These are phyloP conservation scores for Sporobolomyces phaffii DNA, from an alignment of 768 basidiomycete species.

Conservation along the genomic window DNA sequence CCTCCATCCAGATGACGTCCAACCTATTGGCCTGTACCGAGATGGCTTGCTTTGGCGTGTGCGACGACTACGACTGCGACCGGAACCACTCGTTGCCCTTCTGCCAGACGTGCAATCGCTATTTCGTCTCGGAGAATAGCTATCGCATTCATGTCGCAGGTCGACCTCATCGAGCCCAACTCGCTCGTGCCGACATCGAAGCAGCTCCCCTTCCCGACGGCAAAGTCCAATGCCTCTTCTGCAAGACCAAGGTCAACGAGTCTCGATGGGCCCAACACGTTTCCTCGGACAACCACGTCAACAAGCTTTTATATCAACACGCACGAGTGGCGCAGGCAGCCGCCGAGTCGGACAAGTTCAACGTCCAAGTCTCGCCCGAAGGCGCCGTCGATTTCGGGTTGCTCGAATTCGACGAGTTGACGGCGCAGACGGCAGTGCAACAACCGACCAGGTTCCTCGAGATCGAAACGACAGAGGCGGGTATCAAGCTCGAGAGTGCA, in stretches of 20 bases:
- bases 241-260: not conserved
- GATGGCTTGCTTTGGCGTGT: too few relatives aligned
- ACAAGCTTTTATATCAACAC: not conserved
- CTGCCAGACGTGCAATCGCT: not conserved
- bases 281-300: not conserved
- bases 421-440: not conserved
- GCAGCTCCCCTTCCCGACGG: not conserved
- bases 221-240: not conserved
- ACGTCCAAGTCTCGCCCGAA: not conserved
- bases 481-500: not conserved
- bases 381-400: constrained; percentile 9
- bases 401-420: constrained; percentile 4
- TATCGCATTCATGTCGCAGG: not conserved
- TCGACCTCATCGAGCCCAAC: not conserved
- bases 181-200: not conserved
- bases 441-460: not conserved
- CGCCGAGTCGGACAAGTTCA: not conserved
- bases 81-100: not conserved
- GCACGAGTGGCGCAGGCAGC: not conserved
- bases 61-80: not conserved
- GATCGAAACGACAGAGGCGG: not conserved
- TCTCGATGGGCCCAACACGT: too few relatives aligned
- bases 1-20: too few relatives aligned
- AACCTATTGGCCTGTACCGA: too few relatives aligned
- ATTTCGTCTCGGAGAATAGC: not conserved